phyloP scores from a whole-genome alignment of 2,329 filamentous ascomycete genomes.

The Colletotrichum salicis region DNA sequence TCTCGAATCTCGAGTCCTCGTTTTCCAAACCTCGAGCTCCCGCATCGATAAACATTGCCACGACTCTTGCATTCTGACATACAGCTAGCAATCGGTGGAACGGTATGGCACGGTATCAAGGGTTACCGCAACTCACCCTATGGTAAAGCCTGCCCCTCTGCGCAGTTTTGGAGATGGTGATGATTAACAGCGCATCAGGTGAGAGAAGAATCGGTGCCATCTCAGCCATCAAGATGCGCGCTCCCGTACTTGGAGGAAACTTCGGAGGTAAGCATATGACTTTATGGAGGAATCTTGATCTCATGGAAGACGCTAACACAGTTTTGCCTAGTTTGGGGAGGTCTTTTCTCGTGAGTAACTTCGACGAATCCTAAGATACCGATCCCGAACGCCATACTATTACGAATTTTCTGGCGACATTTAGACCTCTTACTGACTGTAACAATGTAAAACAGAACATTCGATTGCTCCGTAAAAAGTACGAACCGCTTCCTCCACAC shows the following conservation, averaged over 20 bases:
- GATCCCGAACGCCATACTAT: not conserved
- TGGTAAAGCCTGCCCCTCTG: not conserved
- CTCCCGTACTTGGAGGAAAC: constrained; percentile 95
- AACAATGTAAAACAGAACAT: constrained; percentile 55
- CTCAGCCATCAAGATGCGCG: constrained; percentile 97
- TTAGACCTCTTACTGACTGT: not conserved
- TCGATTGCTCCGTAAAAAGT: constrained; percentile 96
- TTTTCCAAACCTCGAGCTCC: not conserved
- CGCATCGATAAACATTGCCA: not conserved
- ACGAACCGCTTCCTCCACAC: constrained; percentile 48
- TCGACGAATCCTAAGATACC: not conserved
- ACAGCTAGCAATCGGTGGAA: constrained; percentile 71
- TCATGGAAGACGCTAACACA: not conserved
- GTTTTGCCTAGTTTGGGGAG: constrained; percentile 81
- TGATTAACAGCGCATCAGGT: constrained; percentile 85
- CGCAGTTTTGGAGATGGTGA: not conserved
- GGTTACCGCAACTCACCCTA: constrained; percentile 65
- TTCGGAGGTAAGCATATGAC: constrained; percentile 68
- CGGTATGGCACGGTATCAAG: constrained; percentile 97
- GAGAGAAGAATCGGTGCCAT: constrained; percentile 95
- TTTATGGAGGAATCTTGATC: not conserved
- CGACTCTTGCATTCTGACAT: not conserved
- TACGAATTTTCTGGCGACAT: not conserved
- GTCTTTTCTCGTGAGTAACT: constrained; percentile 74
- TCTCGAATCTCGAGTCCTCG: not conserved